Evolutionary conservation across 2,329 filamentous ascomycete species (phyloP), one percentile per base, ranked within the genome.

Genomic region (Colletotrichum sp.): DNA sequence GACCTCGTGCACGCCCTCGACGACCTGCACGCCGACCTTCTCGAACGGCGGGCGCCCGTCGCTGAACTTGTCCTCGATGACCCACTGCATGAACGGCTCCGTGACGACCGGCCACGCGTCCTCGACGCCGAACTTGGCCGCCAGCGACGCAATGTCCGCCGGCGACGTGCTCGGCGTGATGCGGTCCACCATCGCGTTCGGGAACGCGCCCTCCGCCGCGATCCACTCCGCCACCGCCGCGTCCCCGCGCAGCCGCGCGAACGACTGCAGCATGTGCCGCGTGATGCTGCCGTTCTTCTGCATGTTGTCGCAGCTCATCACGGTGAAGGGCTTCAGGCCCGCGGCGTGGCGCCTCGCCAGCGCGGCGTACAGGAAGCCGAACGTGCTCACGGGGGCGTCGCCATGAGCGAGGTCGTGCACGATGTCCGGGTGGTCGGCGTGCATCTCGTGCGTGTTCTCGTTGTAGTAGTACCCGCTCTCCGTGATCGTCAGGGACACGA

Each of bases 401-500:
- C 85, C 83, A 80, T 88, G 84, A 79, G 84, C 84, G 8, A 90
- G 82, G 78, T 90, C 88, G 79, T 83, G 84, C 79, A 86, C 84
- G 68, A 90, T 90, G 78, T 90, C 88, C 11, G 87, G 82, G 80
- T 90, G 84, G 59, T 90, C 85, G 44, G 81, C 80, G 77, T 86
- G 81, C 74, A 90, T 84, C 83, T 90, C 82, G 83, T 90, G 88
- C n/a, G 88, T 88, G 85, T 90, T 89, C 80, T 90, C 88, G 80
- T 90, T 89, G 84, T 90, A 90, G 84, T 88, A 90, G 86, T 90
- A 90, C 77, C 88, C 88, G 79, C 86, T 89, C 83, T 90, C 88
- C 59, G 88, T 90, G 80, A 90, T 90, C 79, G 88, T 90, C 81
- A 90, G 80, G 19, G 88, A 90, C 36, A 90, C 88, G 76, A 90